These are phyloP conservation scores for Aspergillus coremiiformis DNA, from an alignment of 495 filamentous ascomycete species.

Conservation along the genomic window DNA sequence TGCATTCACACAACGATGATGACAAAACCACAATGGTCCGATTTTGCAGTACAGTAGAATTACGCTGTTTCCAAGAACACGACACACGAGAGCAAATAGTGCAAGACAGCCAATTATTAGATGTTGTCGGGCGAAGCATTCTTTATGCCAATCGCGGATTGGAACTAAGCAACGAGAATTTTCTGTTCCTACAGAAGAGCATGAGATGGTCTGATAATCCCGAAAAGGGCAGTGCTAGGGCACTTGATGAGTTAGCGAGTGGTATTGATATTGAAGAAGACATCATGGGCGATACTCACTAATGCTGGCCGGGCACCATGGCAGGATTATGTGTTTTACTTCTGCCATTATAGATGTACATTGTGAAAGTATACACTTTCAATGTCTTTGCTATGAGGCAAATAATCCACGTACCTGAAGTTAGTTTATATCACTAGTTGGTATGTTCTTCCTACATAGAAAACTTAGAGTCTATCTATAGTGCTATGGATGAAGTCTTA, in stretches of 20 bases:
- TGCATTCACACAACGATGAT: not conserved
- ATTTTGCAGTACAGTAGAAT: slow-evolving; percentile 1
- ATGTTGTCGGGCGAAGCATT: slow-evolving; percentile 34
- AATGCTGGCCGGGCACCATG: too few species aligned
- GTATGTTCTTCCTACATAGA: too few species aligned
- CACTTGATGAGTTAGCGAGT: not conserved
- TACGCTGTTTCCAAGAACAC: slow-evolving; percentile 33
- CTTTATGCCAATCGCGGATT: slow-evolving; percentile 47
- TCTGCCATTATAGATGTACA: too few species aligned
- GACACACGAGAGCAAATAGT: slow-evolving; percentile 33
- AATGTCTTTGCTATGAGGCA: too few species aligned
- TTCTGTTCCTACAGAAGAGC: slow-evolving; percentile 40
- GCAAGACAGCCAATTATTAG: slow-evolving; percentile 28
- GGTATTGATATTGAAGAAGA: slow-evolving; percentile 39
- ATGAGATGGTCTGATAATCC: slow-evolving; percentile 31
- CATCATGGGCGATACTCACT: not conserved
- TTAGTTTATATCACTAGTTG: too few species aligned
- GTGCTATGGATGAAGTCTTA: too few species aligned
- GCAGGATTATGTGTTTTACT: too few species aligned
- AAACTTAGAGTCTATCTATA: too few species aligned
- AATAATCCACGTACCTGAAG: too few species aligned
- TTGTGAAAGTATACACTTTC: too few species aligned
- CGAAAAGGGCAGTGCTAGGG: slow-evolving; percentile 16
- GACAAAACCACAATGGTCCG: slow-evolving; percentile 13
- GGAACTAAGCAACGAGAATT: slow-evolving; percentile 52